Evolutionary conservation across 2,329 filamentous ascomycete genomes (phyloP).

Genomic region (Bipolaris gigantea): DNA sequence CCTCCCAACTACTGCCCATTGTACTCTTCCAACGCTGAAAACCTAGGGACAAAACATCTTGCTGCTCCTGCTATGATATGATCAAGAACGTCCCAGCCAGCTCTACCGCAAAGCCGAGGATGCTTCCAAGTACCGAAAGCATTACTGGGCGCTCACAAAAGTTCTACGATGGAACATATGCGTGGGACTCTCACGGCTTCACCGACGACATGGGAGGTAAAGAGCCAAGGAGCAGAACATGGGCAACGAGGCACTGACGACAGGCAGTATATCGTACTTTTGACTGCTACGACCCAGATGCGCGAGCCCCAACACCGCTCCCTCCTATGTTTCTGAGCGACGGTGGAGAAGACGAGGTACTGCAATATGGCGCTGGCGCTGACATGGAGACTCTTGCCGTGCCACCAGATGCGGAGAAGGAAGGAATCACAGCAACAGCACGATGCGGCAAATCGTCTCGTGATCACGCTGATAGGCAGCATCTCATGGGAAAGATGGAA

Average conservation of each 20-base stretch:
- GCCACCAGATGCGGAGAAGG: neutral
- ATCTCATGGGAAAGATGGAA: slow-evolving; percentile 14
- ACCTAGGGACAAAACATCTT: neutral
- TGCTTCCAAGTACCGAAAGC: neutral
- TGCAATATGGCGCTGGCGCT: neutral
- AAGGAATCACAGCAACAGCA: neutral
- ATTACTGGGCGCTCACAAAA: slow-evolving; percentile 29
- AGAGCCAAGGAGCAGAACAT: neutral
- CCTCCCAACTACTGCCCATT: neutral
- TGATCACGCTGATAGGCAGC: neutral
- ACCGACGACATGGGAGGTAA: slow-evolving; percentile 30
- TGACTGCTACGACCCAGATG: slow-evolving; percentile 21
- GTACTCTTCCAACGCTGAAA: neutral
- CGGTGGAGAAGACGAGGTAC: neutral
- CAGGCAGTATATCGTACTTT: slow-evolving; percentile 19
- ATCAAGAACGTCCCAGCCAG: neutral
- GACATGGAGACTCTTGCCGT: neutral
- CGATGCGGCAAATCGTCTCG: slow-evolving; percentile 7
- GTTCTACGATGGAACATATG: slow-evolving; percentile 38
- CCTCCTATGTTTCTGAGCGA: slow-evolving; percentile 19
- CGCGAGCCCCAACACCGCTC: slow-evolving; percentile 25
- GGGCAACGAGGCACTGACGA: neutral
- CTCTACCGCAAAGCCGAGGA: neutral
- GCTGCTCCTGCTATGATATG: no score
- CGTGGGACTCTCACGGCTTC: slow-evolving; percentile 30